phyloP scores from a whole-genome alignment of 306 rosid genomes.

The Quercus ilex region DNA sequence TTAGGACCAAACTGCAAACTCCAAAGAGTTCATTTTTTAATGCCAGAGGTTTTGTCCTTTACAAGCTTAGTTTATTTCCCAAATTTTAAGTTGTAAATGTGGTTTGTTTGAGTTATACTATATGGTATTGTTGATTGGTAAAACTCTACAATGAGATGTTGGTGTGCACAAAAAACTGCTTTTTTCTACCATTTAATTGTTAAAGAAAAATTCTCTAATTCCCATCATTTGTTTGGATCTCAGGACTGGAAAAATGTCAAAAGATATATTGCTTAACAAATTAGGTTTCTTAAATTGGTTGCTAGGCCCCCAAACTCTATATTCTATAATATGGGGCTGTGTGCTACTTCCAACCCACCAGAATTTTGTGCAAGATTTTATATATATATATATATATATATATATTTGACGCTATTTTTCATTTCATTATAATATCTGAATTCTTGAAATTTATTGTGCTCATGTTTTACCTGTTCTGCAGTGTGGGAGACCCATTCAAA shows the following conservation, averaged over 20 bases:
- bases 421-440: background rate
- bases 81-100: too few relatives aligned
- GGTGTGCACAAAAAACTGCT: too few relatives aligned
- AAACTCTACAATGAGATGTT: too few relatives aligned
- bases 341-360: background rate
- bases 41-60: too few relatives aligned
- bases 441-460: background rate
- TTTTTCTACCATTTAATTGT: background rate
- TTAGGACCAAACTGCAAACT: too few relatives aligned
- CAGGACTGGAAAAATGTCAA: background rate
- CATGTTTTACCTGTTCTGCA: conserved; percentile 31
- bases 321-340: background rate
- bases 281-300: background rate
- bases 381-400: too few relatives aligned
- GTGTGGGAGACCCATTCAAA: conserved; percentile 98
- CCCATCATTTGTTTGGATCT: background rate
- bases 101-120: too few relatives aligned
- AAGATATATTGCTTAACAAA: background rate
- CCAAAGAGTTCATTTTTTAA: too few relatives aligned
- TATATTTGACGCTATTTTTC: background rate
- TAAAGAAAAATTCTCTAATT: background rate
- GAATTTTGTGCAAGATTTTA: background rate
- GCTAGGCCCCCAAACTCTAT: background rate
- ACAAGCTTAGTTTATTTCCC: too few relatives aligned
- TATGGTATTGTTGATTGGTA: too few relatives aligned